These are phyloP conservation scores for Umbelopsis sp. DNA, from an alignment of 192 early-diverging fungal species.

Conservation along the genomic window DNA sequence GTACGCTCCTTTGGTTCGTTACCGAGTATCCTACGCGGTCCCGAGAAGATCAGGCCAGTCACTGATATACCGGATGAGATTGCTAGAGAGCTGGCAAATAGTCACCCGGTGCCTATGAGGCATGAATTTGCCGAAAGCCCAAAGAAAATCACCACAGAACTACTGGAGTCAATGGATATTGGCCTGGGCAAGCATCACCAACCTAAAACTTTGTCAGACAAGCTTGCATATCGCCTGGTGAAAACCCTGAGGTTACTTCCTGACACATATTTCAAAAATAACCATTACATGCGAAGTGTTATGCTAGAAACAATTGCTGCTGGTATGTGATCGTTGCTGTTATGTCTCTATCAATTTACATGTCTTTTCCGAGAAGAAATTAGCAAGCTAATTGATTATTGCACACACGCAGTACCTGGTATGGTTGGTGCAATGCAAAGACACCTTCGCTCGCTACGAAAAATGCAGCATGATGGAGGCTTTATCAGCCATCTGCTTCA, in stretches of 20 bases:
- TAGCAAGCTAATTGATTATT: constrained; percentile 31
- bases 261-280: constrained; percentile 72
- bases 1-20: neutral
- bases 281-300: constrained; percentile 80
- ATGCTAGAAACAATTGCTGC: constrained; percentile 78
- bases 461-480: constrained; percentile 82
- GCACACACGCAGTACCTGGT: constrained; percentile 64
- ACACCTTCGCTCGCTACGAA: constrained; percentile 77
- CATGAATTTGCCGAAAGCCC: constrained; percentile 57
- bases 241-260: constrained; percentile 65
- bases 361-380: constrained; percentile 42
- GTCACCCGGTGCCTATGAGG: constrained; percentile 59
- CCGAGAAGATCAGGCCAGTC: neutral
- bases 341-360: too few relatives aligned
- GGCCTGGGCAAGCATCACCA: constrained; percentile 63
- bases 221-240: constrained; percentile 65
- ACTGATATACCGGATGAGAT: constrained; percentile 31
- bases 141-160: constrained; percentile 49
- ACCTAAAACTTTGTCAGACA: constrained; percentile 59
- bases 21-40: neutral
- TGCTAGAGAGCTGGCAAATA: constrained; percentile 29
- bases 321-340: constrained; percentile 31
- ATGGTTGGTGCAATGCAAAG: constrained; percentile 86
- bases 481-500: constrained; percentile 90
- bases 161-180: constrained; percentile 66